Conservation (phyloP, 2,329 filamentous ascomycete genomes). For the Penicillium hordei region DNA sequence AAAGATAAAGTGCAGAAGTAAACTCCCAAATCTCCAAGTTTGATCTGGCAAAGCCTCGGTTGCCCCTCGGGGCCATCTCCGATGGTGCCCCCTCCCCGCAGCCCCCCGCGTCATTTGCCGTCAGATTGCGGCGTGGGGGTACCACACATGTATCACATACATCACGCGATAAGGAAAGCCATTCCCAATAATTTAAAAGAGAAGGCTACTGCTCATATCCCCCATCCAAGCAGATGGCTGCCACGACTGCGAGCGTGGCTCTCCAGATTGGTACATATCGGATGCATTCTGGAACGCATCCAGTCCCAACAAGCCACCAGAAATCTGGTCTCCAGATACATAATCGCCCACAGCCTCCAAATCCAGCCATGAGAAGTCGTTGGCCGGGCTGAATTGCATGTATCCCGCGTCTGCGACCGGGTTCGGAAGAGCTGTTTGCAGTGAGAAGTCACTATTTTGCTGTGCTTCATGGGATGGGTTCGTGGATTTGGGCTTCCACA, state of each 20-base stretch:
- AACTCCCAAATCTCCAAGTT: neutral
- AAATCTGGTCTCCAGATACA: conserved; percentile 48
- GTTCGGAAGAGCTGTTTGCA: conserved; percentile 33
- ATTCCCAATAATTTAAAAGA: conserved; percentile 27
- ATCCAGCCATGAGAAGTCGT: conserved; percentile 64
- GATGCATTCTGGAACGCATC: conserved; percentile 36
- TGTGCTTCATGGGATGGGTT: conserved; percentile 28
- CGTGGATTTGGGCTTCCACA: conserved; percentile 54
- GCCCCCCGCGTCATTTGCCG: conserved; percentile 27
- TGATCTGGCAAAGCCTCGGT: conserved; percentile 11
- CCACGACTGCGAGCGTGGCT: conserved; percentile 38
- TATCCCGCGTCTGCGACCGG: conserved; percentile 40
- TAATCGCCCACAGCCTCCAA: conserved; percentile 61
- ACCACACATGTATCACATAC: neutral
- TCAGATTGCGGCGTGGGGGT: conserved; percentile 3
- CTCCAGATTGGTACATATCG: conserved; percentile 31
- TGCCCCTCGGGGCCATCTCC: conserved; percentile 28
- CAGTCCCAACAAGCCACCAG: conserved; percentile 37
- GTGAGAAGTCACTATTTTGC: conserved; percentile 33
- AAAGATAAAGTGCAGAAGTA: neutral
- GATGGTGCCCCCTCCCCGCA: conserved; percentile 24
- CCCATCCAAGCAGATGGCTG: conserved; percentile 43
- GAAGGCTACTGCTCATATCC: conserved; percentile 40
- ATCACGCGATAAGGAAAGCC: neutral
- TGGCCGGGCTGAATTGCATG: conserved; percentile 48